phyloP scores from a whole-genome alignment of 495 filamentous ascomycete species.

The Aspergillus bertholletiae region DNA sequence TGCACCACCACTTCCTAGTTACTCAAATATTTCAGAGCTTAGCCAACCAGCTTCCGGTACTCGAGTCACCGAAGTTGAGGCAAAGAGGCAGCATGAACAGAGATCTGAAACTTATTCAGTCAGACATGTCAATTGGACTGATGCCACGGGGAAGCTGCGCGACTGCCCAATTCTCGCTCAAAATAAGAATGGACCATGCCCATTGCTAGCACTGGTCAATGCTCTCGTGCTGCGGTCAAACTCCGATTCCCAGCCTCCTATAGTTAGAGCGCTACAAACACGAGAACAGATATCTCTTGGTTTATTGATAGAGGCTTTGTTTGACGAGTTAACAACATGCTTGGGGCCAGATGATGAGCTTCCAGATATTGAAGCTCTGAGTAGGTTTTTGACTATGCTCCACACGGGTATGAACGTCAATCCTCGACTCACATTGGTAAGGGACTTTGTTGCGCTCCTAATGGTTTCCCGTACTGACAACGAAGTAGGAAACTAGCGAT shows the following conservation, averaged over 20 bases:
- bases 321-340: constrained; percentile 84
- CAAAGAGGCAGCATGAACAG: constrained; percentile 39
- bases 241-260: constrained; percentile 56
- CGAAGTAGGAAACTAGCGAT: constrained; percentile 35
- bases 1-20: constrained; percentile 8
- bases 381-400: constrained; percentile 79
- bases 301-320: constrained; percentile 78
- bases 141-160: constrained; percentile 38
- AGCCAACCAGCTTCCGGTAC: constrained; percentile 6
- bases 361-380: constrained; percentile 84
- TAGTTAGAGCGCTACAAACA: constrained; percentile 69
- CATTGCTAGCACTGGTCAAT: constrained; percentile 89
- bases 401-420: constrained; percentile 99
- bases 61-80: constrained; percentile 30
- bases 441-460: constrained; percentile 33
- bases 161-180: constrained; percentile 82
- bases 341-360: constrained; percentile 51
- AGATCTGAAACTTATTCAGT: constrained; percentile 68
- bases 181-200: constrained; percentile 92
- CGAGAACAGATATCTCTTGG: constrained; percentile 87
- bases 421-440: constrained; percentile 67
- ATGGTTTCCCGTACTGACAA: constrained; percentile 18
- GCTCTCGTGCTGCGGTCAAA: constrained; percentile 79
- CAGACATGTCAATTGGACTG: constrained; percentile 61
- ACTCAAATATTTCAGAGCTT: constrained; percentile 3